These are phyloP conservation scores for Saccharomycopsis malanga DNA, from an alignment of 805 yeast species.

Conservation along the genomic window DNA sequence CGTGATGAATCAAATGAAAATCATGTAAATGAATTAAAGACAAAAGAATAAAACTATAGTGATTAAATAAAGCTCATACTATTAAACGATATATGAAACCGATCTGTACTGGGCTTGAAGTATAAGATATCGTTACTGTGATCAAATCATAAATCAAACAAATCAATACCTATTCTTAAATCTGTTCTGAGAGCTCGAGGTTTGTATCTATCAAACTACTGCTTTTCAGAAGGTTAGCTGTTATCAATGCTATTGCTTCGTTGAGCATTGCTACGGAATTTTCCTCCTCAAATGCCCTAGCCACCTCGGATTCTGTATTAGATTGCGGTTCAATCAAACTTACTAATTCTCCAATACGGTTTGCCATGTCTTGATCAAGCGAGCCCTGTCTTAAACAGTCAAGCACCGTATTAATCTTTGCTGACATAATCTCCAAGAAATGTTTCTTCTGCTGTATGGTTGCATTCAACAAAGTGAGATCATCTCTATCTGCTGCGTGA, in stretches of 20 bases:
- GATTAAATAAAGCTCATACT: too few species aligned
- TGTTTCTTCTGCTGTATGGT: not conserved
- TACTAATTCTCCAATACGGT: slow-evolving; percentile 1
- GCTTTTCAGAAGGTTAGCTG: not conserved
- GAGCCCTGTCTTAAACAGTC: not conserved
- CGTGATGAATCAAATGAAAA: not conserved
- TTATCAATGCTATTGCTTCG: not conserved
- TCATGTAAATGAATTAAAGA: not conserved
- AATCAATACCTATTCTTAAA: too few species aligned
- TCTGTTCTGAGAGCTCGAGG: too few species aligned
- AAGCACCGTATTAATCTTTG: slow-evolving; percentile 4
- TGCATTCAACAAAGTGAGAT: not conserved
- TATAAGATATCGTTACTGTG: too few species aligned
- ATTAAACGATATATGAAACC: too few species aligned
- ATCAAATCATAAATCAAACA: too few species aligned
- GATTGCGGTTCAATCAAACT: not conserved
- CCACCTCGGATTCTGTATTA: too few species aligned
- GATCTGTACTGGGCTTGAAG: too few species aligned
- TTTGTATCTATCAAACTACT: not conserved
- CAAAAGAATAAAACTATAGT: not conserved
- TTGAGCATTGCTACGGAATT: not conserved
- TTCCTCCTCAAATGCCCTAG: not conserved
- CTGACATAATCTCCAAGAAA: not conserved
- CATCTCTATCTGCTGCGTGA: not conserved
- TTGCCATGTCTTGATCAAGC: not conserved